Evolutionary conservation across 305 asterid species (phyloP), one percentile per base, ranked within the genome.

Genomic region (Striga hermonthica): DNA sequence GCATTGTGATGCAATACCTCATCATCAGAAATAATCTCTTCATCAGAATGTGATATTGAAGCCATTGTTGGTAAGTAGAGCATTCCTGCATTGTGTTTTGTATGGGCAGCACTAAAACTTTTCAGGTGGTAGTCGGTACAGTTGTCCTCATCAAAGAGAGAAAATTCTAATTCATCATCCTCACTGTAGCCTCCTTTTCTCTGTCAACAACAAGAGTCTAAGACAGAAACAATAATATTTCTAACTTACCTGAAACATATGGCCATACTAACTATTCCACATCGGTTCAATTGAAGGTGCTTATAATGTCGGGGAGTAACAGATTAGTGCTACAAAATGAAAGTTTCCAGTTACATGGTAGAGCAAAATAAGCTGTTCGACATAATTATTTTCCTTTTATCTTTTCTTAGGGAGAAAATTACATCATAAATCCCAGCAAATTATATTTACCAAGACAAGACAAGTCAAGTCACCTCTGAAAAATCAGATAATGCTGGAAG

Each of bases 121-220:
- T 75, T 70, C 39, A 69, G 76, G 74, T 31, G 47, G 44, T 7
- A 48, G 62, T 58, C 65, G 71, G 69, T 54, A 66, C 72, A 74
- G 64, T 75, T 78, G 57, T 73, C 82, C 53, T 77, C 78, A 56
- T 72, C 65, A 70, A 78, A 82, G 43, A 69, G 72, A 57, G 95
- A 94, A 75, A 81, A 69, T 75, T 89, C 96, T 77, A 85, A 80
- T 66, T 84, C 96, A 63, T 84, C 92, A 11, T 85, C 94, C 36
- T 66, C 41, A 56, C 63, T 67, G 53, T 66, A 61, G 14, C 64
- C 81, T 56, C 53, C 76, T 65, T 64, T 76, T 71, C 69, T 75
- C 96, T 81, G 78, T 76, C 54, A 75, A 73, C 67, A 76, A 44
- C 66, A 77, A 79, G 60, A 68, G 48, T 62, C 66, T 64, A 53